Base-by-base conservation (phyloP, 192 early-diverging fungal genomes). In the Tieghemiomyces parasiticus region DNA sequence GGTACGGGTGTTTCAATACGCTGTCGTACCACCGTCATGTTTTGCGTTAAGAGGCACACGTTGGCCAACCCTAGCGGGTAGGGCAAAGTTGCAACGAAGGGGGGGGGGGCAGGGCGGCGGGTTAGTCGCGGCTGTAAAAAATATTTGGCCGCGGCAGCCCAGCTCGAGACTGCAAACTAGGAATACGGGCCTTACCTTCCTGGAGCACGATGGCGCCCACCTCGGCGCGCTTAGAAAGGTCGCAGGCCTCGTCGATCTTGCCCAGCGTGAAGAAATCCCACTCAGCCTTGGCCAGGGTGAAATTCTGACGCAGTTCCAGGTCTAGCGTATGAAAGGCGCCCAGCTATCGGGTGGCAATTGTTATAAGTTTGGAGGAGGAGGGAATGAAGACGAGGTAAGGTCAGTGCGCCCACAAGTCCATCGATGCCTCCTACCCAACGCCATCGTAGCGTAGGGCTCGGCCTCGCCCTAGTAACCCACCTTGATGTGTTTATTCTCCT, bases 251-350 rank as follows among this genome's bases (percentile, higher is more conserved):
- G 25, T 88, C 75, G 46, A 99, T 84, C 47, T 91, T 78, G 61
- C 94, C 87, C 59, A 97, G 69, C 34, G 92, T 77, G 62, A 99
- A 95, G 28, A 84, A 68, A 68, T 99, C 94, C 96, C 96, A 99
- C 59, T 88, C 84, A 42, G 74, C 71, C 72, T 99, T 99, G 35
- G 71, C 68, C 35, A 99, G 67, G 4, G 90, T 92, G 61, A 99
- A 93, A 54, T 78, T 82, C 60, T 86, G 82, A 67, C 90, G 87
- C 67, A 90, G 75, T 65, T 93, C 91, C 58, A 99, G 74, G 64
- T 99, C 93, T 60, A 95, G 71, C 4, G 93, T 96, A 75, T 96
- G 93, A 70, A 90, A 95, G 47, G 81, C 84, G 30, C 90, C 91
- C 73, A 93, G 73, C 86, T 88, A 56, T 26, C 38, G 8, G 8